phyloP scores from a whole-genome alignment of 192 early-diverging fungal species.

The Linnemannia hyalina region DNA sequence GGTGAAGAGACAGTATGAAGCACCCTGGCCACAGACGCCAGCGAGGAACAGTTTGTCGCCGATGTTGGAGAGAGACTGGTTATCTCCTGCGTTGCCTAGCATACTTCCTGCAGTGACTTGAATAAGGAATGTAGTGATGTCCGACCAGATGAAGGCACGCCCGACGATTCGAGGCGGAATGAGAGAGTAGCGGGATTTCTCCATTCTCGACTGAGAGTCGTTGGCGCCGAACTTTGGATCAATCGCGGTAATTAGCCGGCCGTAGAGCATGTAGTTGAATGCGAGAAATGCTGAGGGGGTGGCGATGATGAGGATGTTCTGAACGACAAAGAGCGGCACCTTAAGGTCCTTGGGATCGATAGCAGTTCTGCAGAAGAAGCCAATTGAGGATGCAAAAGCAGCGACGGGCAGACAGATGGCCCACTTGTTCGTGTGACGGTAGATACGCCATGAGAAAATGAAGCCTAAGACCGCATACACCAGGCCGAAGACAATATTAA shows the following conservation, averaged over 20 bases:
- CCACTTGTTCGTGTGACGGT: too few relatives aligned
- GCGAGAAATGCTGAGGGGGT: constrained; percentile 35
- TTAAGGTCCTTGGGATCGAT: too few relatives aligned
- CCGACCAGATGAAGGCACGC: constrained; percentile 28
- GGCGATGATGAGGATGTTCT: constrained; percentile 12
- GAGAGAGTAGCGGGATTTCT: constrained; percentile 31
- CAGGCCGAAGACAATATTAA: too few relatives aligned
- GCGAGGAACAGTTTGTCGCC: constrained; percentile 34
- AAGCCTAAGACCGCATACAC: too few relatives aligned
- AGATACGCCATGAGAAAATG: too few relatives aligned
- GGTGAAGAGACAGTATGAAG: constrained; percentile 32
- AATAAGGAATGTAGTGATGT: constrained; percentile 22
- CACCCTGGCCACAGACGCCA: constrained; percentile 32
- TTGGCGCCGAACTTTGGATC: constrained; percentile 18
- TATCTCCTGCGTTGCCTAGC: background rate
- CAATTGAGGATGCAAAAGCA: too few relatives aligned
- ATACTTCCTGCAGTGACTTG: constrained; percentile 30
- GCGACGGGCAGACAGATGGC: too few relatives aligned
- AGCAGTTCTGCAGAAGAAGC: too few relatives aligned
- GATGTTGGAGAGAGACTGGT: constrained; percentile 11
- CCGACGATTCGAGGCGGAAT: constrained; percentile 45
- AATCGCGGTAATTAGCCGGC: constrained; percentile 22
- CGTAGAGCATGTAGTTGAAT: constrained; percentile 2
- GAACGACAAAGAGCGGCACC: constrained; percentile 1
- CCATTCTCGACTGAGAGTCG: constrained; percentile 6